A percentile compares a stretch with the other conserved stretches of the same genome.
phyloP scores from a whole-genome alignment of 805 yeast genomes.

The Myxozyma mucilagina region DNA sequence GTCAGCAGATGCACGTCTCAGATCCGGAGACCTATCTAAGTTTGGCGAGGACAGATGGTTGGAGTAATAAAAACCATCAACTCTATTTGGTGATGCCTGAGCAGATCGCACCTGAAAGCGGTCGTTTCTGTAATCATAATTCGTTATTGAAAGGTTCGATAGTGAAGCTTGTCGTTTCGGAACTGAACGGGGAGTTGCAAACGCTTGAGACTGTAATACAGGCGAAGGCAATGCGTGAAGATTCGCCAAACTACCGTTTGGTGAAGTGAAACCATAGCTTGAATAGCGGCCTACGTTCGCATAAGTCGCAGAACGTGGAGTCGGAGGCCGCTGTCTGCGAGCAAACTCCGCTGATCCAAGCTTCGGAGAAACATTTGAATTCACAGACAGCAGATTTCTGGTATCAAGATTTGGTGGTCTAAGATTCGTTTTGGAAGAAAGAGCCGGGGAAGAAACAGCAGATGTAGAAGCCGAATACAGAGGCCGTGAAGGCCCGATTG shows the following conservation, averaged over 20 bases:
- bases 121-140: neutral
- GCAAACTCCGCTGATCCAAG: neutral
- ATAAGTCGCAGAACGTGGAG: constrained; percentile 10
- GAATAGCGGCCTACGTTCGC: constrained; percentile 6
- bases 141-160: neutral
- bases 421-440: neutral
- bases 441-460: neutral
- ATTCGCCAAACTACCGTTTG: constrained; percentile 6
- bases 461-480: neutral
- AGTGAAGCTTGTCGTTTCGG: neutral
- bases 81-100: neutral
- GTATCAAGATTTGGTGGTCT: neutral
- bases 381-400: neutral
- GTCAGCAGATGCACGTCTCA: constrained; percentile 3
- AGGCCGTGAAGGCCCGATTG: neutral
- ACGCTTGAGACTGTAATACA: neutral
- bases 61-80: neutral
- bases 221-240: constrained; percentile 10
- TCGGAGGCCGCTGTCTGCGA: neutral
- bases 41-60: neutral
- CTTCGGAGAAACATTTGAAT: neutral
- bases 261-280: constrained; percentile 5
- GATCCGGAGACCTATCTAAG: neutral
- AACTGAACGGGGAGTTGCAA: neutral
- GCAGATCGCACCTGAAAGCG: neutral